Base-by-base conservation (phyloP, 2,329 filamentous ascomycete genomes). In the Mollisiaceae sp. region DNA sequence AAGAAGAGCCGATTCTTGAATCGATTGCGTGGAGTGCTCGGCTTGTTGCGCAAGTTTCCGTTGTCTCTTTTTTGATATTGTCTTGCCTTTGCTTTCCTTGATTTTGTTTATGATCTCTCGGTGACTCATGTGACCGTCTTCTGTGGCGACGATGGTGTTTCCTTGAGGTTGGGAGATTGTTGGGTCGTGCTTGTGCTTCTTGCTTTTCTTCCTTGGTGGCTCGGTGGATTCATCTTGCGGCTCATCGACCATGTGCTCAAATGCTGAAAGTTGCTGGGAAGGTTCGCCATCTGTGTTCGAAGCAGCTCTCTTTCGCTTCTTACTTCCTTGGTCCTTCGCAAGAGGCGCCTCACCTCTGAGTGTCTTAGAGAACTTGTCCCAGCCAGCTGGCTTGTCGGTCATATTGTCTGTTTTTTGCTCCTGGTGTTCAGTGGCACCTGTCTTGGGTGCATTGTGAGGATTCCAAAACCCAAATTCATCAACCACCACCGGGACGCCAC, bases 151-250 rank as follows among this genome's bases (percentile, higher is more conserved):
- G 11, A 54, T 12, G 14, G 24, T 6, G 15, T 18, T 54, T 27
- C 11, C 5, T n/a, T 27, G 22, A 18, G 3, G 3, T 32, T 32
- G 27, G 27, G 27, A 32, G 27, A 3, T 32, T 32, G 27, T 32
- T 32, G 12, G 8, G 5, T 54, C 5, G 43, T 52, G 18, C 55
- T 61, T 65, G n/a, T 62, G 59, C 20, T 59, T 62, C 8, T 61
- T 52, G 24, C 22, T 59, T 43, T 59, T 59, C 22, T 50, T 63
- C 60, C 57, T 50, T 8, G 52, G 24, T 9, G 52, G 24, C 1
- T 60, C 39, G 8, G 43, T 15, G 20, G 35, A 24, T 18, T 54
- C 50, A 18, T 35, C 15, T 54, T 35, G 50, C 38, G 15, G 12
- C 12, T 2, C 38, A 41, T 41, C 15, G 12, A 41, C 15, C 38